Conservation (phyloP, 2,329 filamentous ascomycete species). For the Ceratocystis albifundus region DNA sequence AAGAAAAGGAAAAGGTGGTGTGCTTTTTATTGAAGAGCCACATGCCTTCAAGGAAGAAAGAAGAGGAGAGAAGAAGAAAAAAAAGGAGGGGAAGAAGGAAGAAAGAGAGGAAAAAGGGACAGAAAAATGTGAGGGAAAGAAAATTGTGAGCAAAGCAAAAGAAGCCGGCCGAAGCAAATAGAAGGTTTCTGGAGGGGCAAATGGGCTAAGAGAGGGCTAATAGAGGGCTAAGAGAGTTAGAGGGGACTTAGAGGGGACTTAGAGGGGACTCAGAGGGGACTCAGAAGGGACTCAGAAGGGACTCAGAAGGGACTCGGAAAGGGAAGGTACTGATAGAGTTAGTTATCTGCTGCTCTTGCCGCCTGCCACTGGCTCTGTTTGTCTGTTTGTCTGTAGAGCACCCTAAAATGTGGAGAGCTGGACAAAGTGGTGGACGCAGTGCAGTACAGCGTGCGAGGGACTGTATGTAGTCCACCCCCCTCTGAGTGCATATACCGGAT, state of each 20-base stretch:
- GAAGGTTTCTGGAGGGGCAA: constrained; percentile 17
- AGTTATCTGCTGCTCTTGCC: background rate
- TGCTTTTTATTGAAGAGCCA: constrained; percentile 23
- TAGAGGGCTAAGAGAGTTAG: background rate
- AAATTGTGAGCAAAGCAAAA: constrained; percentile 25
- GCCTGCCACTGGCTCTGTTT: background rate
- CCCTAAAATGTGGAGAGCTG: constrained; percentile 9
- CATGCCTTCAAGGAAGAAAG: constrained; percentile 23
- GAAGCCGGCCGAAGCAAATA: constrained; percentile 22
- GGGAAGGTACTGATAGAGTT: background rate
- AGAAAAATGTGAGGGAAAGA: constrained; percentile 25
- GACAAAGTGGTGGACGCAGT: too few relatives aligned
- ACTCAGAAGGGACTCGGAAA: constrained; percentile 19
- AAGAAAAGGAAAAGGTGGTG: constrained; percentile 21
- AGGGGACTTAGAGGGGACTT: too few relatives aligned
- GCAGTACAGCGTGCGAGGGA: background rate
- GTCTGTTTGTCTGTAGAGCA: constrained; percentile 18
- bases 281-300: constrained; percentile 21
- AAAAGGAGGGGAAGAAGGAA: constrained; percentile 25
- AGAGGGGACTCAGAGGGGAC: too few relatives aligned
- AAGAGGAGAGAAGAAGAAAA: constrained; percentile 18
- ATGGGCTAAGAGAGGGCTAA: constrained; percentile 23
- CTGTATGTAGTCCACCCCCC: background rate
- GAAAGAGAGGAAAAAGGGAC: constrained; percentile 11
- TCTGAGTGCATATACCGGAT: constrained; percentile 3